Evolutionary conservation across 2,329 filamentous ascomycete genomes (phyloP).

Genomic region (Phaeophleospora eucalypticola): DNA sequence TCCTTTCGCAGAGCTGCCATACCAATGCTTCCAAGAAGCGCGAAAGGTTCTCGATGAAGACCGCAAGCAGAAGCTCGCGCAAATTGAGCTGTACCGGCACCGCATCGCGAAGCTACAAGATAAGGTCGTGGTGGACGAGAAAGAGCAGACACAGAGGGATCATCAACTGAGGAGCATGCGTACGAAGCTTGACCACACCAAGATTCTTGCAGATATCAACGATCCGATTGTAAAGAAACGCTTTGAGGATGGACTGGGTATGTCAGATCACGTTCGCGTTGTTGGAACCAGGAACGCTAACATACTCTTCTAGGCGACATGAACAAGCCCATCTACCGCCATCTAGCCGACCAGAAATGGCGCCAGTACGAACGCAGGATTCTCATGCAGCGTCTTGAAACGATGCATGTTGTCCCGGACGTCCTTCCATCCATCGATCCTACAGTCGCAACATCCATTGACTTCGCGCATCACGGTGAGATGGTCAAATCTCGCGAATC

Average conservation of each 20-base stretch:
- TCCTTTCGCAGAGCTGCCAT: conserved; percentile 90
- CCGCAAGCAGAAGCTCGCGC: conserved; percentile 70
- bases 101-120: conserved; percentile 66
- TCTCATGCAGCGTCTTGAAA: conserved; percentile 76
- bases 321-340: conserved; percentile 92
- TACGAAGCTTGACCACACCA: conserved; percentile 68
- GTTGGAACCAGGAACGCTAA: too few species aligned
- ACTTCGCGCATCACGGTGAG: conserved; percentile 74
- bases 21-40: conserved; percentile 97
- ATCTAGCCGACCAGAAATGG: conserved; percentile 86
- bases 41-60: conserved; percentile 77
- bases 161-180: conserved; percentile 65
- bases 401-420: conserved; percentile 86
- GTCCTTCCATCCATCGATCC: conserved; percentile 77
- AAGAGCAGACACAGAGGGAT: conserved; percentile 49
- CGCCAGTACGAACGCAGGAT: conserved; percentile 73
- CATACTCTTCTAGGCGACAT: conserved; percentile 66
- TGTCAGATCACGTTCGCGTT: conserved; percentile 26
- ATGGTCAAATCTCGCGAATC: conserved; percentile 71
- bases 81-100: conserved; percentile 63
- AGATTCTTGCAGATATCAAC: conserved; percentile 90
- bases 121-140: conserved; percentile 33
- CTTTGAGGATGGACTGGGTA: conserved; percentile 89
- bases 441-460: conserved; percentile 72
- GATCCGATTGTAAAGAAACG: conserved; percentile 89